A percentile compares a stretch with the other conserved stretches of the same genome.
Conservation (phyloP, 208 protist genomes). For the Crithidia acanthocephali region DNA sequence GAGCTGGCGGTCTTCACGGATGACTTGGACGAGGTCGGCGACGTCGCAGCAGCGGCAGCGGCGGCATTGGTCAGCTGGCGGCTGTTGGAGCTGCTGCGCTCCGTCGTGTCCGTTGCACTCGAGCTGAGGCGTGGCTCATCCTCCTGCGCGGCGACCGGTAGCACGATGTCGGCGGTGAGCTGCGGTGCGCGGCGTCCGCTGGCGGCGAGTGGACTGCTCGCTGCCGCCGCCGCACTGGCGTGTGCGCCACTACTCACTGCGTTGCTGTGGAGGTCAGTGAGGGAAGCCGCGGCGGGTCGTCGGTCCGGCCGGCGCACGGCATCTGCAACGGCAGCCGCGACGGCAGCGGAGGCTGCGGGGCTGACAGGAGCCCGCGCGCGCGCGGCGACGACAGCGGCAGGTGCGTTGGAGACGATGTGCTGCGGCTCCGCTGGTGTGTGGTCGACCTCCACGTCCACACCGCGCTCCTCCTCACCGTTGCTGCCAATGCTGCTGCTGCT, state of each 20-base stretch:
- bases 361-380: neutral
- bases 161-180: constrained; percentile 33
- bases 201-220: neutral
- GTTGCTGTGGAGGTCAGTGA: neutral
- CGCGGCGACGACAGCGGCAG: constrained; percentile 1
- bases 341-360: neutral
- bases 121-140: constrained; percentile 25
- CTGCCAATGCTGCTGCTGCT: neutral
- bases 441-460: neutral
- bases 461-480: neutral
- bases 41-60: neutral
- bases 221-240: neutral
- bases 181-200: neutral
- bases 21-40: constrained; percentile 14
- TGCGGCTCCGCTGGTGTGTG: constrained; percentile 14
- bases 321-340: neutral
- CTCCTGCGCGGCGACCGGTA: constrained; percentile 28
- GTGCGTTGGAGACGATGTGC: neutral
- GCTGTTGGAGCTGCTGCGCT: constrained; percentile 31
- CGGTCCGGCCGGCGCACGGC: constrained; percentile 10
- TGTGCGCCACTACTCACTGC: too few relatives aligned
- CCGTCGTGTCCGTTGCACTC: constrained; percentile 23
- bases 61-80: neutral
- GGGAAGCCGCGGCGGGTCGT: neutral
- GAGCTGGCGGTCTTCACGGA: constrained; percentile 5